Base-by-base conservation (phyloP, 2,329 filamentous ascomycete species). In the Sporothrix phasma region DNA sequence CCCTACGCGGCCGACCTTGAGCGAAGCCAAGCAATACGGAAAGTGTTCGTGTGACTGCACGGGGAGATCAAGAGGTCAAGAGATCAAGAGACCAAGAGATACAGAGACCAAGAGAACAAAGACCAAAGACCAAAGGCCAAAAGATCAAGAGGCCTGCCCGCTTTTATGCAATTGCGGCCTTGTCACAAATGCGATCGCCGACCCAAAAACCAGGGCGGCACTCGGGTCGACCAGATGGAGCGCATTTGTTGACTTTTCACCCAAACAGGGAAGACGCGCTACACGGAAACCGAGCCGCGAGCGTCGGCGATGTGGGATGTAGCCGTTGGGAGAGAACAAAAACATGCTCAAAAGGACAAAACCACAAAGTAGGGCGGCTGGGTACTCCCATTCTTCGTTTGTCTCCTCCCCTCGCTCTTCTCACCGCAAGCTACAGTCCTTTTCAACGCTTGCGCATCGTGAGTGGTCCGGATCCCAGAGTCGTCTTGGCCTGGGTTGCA, bases 401-500 rank as follows among this genome's bases (percentile, higher is more conserved):
- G 11, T 41, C 34, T 22, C 7, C 34, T 53, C 31, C 22, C 19
- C 19, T 22, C 15, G 41, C 37, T 45, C 37, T 24, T 37, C 41
- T 45, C 45, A 41, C 37, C 47, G 24, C 47, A 54, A 41, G 24
- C 47, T 17, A 54, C 43, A 13, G 41, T 49, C 45, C 31, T 19
- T 15, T 22, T 11, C 61, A 58, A 58, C 51, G 37, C 31, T 29
- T 46, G 10, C 31, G 58, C 34, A 56, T 62, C 56, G 45, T 53
- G 43, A 66, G 63, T 65, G 60, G 63, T 54, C 56, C 41, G 47
- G 17, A 31, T n/a, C n/a, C n/a, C 10, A 39, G 31, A 39, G 60
- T n/a, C 31, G n/a, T 31, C 47, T 43, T 59, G 54, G 37, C 31
- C 53, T 59, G 43, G 54, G n/a, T 45, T 66, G 62, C 65, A 66